These are phyloP conservation scores for Rhodotorula sp. DNA, from an alignment of 1,284 basidiomycete species.

Conservation along the genomic window DNA sequence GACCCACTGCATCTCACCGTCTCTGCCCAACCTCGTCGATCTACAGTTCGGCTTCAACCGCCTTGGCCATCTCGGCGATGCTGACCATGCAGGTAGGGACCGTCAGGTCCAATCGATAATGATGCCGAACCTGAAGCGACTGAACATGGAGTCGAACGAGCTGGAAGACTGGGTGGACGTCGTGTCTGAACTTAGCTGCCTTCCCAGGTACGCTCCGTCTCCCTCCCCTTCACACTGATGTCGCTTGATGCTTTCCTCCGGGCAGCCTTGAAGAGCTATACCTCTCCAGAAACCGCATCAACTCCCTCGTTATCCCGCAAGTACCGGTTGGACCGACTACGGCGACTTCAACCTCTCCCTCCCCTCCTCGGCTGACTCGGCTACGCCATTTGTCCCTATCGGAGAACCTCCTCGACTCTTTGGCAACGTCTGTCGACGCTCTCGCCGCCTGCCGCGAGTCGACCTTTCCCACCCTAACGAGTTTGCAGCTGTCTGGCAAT, in stretches of 20 bases:
- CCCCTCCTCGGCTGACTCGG: slow-evolving; percentile 40
- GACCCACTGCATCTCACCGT: slow-evolving; percentile 53
- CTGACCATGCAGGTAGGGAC: slow-evolving; percentile 38
- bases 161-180: slow-evolving; percentile 11
- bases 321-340: rapidly evolving
- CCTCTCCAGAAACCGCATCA: slow-evolving; percentile 58
- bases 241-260: background rate
- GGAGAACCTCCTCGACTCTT: slow-evolving; percentile 61
- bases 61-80: slow-evolving; percentile 46
- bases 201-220: slow-evolving; percentile 10
- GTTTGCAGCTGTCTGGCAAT: slow-evolving; percentile 62
- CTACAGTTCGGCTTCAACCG: slow-evolving; percentile 78
- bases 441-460: slow-evolving; percentile 64
- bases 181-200: background rate
- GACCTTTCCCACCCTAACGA: slow-evolving; percentile 53
- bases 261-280: slow-evolving; percentile 64
- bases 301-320: slow-evolving; percentile 54
- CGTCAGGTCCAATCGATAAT: slow-evolving; percentile 21
- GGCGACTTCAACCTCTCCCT: slow-evolving; percentile 40
- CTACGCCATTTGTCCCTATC: slow-evolving; percentile 66
- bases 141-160: slow-evolving; percentile 23
- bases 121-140: slow-evolving; percentile 51
- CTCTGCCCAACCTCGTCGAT: slow-evolving; percentile 62
- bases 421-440: slow-evolving; percentile 66
- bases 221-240: too few relatives aligned